These are phyloP conservation scores for Forsythia suspensa DNA, from an alignment of 257 asterid genomes.

Conservation along the genomic window DNA sequence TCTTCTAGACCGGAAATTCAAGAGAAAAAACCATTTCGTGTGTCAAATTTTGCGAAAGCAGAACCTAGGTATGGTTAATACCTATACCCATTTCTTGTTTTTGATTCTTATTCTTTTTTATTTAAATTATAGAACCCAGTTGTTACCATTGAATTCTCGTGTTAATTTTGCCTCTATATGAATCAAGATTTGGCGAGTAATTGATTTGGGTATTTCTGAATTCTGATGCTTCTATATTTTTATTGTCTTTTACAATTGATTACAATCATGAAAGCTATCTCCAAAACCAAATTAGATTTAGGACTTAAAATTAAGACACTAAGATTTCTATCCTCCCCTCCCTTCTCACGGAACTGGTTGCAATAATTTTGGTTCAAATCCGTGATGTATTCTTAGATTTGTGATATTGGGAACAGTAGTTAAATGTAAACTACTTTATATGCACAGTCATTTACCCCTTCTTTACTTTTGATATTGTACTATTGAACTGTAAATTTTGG, in stretches of 20 bases:
- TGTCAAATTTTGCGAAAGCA: background rate
- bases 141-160: background rate
- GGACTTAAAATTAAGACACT: background rate
- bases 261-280: background rate
- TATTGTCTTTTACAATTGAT: constrained; percentile 7
- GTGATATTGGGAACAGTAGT: too few species aligned
- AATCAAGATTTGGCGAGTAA: constrained; percentile 6
- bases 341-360: background rate
- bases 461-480: background rate
- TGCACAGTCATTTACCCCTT: background rate
- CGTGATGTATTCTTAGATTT: too few species aligned
- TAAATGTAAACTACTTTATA: too few species aligned
- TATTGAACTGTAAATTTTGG: background rate
- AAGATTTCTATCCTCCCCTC: background rate
- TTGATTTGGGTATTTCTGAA: constrained; percentile 17
- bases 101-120: background rate
- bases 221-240: constrained; percentile 8
- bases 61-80: background rate
- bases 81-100: background rate
- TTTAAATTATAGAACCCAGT: constrained; percentile 4
- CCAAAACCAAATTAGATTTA: background rate
- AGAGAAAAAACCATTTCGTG: background rate
- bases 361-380: background rate
- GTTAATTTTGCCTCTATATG: background rate
- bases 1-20: background rate